Conservation (phyloP, 1,139 yeast genomes). For the Zygoascus meyerae region DNA sequence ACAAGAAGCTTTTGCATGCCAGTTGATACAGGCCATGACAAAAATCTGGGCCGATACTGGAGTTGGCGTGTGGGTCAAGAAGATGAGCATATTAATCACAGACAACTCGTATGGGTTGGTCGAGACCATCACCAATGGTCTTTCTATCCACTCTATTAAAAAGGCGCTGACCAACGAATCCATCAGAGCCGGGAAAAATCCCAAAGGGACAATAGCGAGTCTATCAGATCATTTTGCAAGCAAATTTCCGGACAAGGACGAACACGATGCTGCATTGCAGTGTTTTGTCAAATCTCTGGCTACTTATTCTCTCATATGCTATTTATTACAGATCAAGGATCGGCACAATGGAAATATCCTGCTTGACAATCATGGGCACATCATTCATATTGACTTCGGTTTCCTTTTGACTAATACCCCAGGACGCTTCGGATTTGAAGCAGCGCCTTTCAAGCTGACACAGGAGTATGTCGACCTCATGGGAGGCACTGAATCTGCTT, state of each 20-base stretch:
- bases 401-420: conserved; percentile 89
- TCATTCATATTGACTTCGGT: conserved; percentile 94
- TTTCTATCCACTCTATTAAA: conserved; percentile 88
- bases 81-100: conserved; percentile 86
- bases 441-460: conserved; percentile 92
- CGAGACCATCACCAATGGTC: conserved; percentile 90
- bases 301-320: conserved; percentile 82
- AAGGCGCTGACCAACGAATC: conserved; percentile 80
- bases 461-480: conserved; percentile 78
- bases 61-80: conserved; percentile 81
- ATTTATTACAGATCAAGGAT: conserved; percentile 84
- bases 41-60: conserved; percentile 68
- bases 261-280: conserved; percentile 65
- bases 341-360: conserved; percentile 95
- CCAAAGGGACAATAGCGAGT: conserved; percentile 64
- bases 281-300: conserved; percentile 83
- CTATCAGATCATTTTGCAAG: conserved; percentile 62
- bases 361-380: conserved; percentile 91
- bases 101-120: conserved; percentile 88
- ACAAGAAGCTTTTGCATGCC: conserved; percentile 97
- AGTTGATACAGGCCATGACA: conserved; percentile 78
- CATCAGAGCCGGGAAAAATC: conserved; percentile 56
- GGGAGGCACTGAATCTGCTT: conserved; percentile 66
- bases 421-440: conserved; percentile 93
- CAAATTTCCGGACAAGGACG: conserved; percentile 1